Evolutionary conservation across 2,329 filamentous ascomycete genomes (phyloP).

Genomic region (Colletotrichum shisoi): DNA sequence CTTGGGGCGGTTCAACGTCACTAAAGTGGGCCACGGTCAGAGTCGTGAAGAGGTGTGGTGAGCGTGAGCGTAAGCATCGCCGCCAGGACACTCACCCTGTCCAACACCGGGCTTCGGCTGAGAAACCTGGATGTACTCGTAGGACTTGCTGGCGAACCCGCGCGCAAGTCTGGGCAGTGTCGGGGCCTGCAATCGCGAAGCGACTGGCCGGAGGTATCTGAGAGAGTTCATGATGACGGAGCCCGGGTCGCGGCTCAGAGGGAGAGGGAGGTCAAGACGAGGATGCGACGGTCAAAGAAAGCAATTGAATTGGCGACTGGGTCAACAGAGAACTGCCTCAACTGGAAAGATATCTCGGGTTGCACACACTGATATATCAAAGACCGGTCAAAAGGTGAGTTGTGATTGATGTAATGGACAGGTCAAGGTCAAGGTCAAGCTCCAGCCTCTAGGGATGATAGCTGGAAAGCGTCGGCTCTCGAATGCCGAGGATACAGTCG

Average conservation of each 20-base stretch:
- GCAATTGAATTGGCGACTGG: background rate
- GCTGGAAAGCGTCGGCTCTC: conserved; percentile 47
- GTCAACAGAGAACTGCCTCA: background rate
- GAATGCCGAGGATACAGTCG: conserved; percentile 43
- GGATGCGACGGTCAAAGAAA: conserved; percentile 1
- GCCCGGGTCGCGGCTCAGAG: conserved; percentile 2
- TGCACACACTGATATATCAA: background rate
- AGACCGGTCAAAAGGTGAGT: background rate
- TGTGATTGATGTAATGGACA: conserved; percentile 24
- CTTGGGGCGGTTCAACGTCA: conserved; percentile 92
- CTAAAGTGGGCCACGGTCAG: conserved; percentile 56
- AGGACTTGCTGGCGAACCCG: conserved; percentile 63
- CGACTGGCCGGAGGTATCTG: conserved; percentile 67
- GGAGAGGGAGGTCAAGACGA: background rate
- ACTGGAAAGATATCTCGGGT: conserved; percentile 12
- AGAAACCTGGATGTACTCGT: conserved; percentile 84
- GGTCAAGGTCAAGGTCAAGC: conserved; percentile 29
- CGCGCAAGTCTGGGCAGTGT: conserved; percentile 65
- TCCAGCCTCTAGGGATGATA: conserved; percentile 27
- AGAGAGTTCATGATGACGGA: conserved; percentile 59
- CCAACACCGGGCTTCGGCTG: conserved; percentile 88
- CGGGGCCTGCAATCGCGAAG: conserved; percentile 65
- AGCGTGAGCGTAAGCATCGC: conserved; percentile 35
- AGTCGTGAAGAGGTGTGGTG: background rate
- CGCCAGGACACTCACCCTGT: conserved; percentile 67